These are phyloP conservation scores for Mycena albidolilacea DNA, from an alignment of 768 basidiomycete genomes.

Conservation along the genomic window DNA sequence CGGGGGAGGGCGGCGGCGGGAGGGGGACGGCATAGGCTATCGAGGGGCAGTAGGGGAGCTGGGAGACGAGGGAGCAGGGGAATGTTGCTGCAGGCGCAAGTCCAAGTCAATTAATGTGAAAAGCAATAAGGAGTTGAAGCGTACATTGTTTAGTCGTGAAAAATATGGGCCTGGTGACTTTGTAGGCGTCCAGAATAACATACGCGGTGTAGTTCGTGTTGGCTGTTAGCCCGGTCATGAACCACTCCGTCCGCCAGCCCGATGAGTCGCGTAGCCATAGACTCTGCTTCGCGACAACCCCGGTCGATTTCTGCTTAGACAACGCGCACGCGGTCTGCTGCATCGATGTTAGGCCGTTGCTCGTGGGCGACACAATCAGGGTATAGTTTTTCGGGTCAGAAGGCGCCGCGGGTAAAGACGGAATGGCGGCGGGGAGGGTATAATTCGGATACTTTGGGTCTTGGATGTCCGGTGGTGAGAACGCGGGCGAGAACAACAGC, in stretches of 20 bases:
- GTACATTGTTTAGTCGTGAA: slow-evolving; percentile 83
- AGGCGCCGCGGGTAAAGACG: slow-evolving; percentile 59
- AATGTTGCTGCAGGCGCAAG: slow-evolving; percentile 65
- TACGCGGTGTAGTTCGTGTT: slow-evolving; percentile 87
- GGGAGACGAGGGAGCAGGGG: slow-evolving; percentile 77
- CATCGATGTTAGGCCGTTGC: slow-evolving; percentile 53
- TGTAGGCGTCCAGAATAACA: slow-evolving; percentile 67
- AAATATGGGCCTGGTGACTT: slow-evolving; percentile 77
- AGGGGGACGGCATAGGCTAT: slow-evolving; percentile 81
- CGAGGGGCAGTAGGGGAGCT: slow-evolving; percentile 82
- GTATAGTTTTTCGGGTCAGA: slow-evolving; percentile 64
- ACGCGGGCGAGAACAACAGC: slow-evolving; percentile 78
- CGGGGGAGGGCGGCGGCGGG: slow-evolving; percentile 60
- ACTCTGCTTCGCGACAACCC: slow-evolving; percentile 59
- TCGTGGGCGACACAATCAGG: slow-evolving; percentile 69
- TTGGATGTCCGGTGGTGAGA: slow-evolving; percentile 48
- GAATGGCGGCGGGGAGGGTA: slow-evolving; percentile 73
- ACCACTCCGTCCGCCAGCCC: slow-evolving; percentile 81
- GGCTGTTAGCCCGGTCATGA: slow-evolving; percentile 70
- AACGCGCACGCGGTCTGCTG: slow-evolving; percentile 76
- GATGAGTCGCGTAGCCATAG: slow-evolving; percentile 69
- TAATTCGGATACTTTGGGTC: slow-evolving; percentile 81
- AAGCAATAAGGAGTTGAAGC: slow-evolving; percentile 38
- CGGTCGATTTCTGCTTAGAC: slow-evolving; percentile 53
- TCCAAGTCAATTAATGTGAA: background rate